phyloP scores from a whole-genome alignment of 202 grass and related monocot genomes.

The Dendrocalamus latiflorus region DNA sequence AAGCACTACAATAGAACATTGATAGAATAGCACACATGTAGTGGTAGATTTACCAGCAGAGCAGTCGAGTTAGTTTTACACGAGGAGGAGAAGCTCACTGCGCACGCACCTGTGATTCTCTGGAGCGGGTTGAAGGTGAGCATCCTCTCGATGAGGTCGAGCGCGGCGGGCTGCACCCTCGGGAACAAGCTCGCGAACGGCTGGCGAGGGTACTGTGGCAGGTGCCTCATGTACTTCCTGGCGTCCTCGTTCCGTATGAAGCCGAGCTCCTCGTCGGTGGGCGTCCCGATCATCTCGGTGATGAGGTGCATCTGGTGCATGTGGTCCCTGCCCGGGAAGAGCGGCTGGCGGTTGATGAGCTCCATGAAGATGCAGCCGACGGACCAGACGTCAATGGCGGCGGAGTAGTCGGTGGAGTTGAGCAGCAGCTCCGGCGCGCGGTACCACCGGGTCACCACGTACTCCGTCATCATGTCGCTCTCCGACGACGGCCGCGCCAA shows the following conservation, averaged over 20 bases:
- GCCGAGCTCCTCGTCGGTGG: slow-evolving; percentile 71
- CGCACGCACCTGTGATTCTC: slow-evolving; percentile 73
- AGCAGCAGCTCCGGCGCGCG: slow-evolving; percentile 86
- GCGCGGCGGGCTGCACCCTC: slow-evolving; percentile 50
- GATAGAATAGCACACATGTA: too few relatives aligned
- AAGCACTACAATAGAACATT: too few relatives aligned
- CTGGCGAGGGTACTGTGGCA: slow-evolving; percentile 58
- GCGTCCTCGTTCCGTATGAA: too few relatives aligned
- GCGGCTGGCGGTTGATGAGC: too few relatives aligned
- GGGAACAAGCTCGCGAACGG: slow-evolving; percentile 53
- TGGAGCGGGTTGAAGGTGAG: too few relatives aligned
- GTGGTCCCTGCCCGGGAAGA: slow-evolving; percentile 89
- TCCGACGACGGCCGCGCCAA: slow-evolving; percentile 78
- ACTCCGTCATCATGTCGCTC: slow-evolving; percentile 97
- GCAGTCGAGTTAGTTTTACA: too few relatives aligned
- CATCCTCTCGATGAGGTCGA: slow-evolving; percentile 89
- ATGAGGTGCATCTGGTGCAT: slow-evolving; percentile 98
- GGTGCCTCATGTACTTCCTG: too few relatives aligned
- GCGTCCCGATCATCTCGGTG: slow-evolving; percentile 86
- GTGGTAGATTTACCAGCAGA: too few relatives aligned
- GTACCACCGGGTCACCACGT: slow-evolving; percentile 92
- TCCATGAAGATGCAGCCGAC: too few relatives aligned
- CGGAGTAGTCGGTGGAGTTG: too few relatives aligned
- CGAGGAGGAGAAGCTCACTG: background rate
- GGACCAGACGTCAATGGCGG: too few relatives aligned